Percentiles rank a stretch among this genome's conserved stretches.
Evolutionary conservation across 805 yeast species (phyloP).

Genomic region (Lipomyces starkeyi): DNA sequence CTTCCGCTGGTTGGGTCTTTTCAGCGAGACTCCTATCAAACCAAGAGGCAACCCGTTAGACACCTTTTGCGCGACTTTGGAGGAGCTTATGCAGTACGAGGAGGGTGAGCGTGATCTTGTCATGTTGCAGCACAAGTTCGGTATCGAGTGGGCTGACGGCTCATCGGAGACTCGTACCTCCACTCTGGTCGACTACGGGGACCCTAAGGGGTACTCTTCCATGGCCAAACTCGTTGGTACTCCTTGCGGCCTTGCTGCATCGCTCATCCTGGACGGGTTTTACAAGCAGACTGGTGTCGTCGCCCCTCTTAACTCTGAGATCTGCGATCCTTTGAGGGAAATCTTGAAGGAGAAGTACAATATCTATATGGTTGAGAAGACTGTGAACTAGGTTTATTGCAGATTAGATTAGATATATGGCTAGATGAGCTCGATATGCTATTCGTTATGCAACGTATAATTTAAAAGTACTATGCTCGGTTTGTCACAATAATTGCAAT

Average conservation of each 20-base stretch:
- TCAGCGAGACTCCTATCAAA: conserved; percentile 73
- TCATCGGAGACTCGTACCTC: conserved; percentile 89
- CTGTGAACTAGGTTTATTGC: conserved; percentile 50
- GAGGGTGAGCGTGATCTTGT: conserved; percentile 95
- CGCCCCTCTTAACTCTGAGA: conserved; percentile 91
- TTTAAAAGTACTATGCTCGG: not conserved
- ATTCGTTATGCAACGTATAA: not conserved
- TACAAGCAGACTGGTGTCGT: conserved; percentile 75
- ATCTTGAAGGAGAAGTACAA: conserved; percentile 88
- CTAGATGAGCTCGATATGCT: not conserved
- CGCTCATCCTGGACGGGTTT: conserved; percentile 83
- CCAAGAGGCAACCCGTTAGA: conserved; percentile 96
- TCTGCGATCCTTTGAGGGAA: conserved; percentile 89
- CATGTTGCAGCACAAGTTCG: conserved; percentile 95
- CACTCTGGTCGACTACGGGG: conserved; percentile 93
- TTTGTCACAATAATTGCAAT: not conserved
- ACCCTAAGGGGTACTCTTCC: conserved; percentile 86
- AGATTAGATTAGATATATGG: not conserved
- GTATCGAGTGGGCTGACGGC: conserved; percentile 96
- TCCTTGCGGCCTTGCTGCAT: conserved; percentile 95
- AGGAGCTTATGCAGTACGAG: conserved; percentile 94
- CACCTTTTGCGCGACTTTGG: conserved; percentile 95
- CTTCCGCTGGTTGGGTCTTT: conserved; percentile 91
- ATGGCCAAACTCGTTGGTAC: conserved; percentile 99
- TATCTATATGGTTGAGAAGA: conserved; percentile 87